Conservation (phyloP, 2,329 filamentous ascomycete species). For the Leptographium radiaticola region DNA sequence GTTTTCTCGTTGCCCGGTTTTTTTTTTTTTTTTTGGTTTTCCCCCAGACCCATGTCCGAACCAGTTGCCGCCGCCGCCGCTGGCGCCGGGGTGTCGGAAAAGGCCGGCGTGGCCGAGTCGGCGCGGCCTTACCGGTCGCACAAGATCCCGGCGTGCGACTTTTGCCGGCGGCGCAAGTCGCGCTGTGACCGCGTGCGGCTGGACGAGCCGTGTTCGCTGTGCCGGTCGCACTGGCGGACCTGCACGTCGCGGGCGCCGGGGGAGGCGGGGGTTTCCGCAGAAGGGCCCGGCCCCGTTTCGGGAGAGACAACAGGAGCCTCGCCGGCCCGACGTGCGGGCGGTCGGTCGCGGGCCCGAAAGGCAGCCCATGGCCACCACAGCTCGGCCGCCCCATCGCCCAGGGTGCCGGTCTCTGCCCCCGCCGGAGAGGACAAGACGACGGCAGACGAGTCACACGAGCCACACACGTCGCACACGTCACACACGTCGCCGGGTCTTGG, state of each 20-base stretch:
- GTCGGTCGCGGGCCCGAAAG: no score
- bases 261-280: no score
- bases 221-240: constrained; percentile 28
- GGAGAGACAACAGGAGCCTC: background rate
- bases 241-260: background rate
- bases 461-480: background rate
- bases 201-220: constrained; percentile 14
- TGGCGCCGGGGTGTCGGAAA: background rate
- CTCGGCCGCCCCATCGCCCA: no score
- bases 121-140: constrained; percentile 12
- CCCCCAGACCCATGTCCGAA: background rate
- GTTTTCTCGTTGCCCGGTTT: no score
- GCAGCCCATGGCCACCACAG: no score
- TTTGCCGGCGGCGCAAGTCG: constrained; percentile 3
- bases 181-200: constrained; percentile 1
- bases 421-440: no score
- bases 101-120: background rate
- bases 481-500: background rate
- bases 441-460: no score
- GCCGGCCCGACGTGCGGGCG: background rate
- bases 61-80: background rate
- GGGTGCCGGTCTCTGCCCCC: no score
- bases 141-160: constrained; percentile 5
- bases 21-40: no score
- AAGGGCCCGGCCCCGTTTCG: no score